phyloP scores from a whole-genome alignment of 345 rosid genomes.

The Anastatica hierochuntica region DNA sequence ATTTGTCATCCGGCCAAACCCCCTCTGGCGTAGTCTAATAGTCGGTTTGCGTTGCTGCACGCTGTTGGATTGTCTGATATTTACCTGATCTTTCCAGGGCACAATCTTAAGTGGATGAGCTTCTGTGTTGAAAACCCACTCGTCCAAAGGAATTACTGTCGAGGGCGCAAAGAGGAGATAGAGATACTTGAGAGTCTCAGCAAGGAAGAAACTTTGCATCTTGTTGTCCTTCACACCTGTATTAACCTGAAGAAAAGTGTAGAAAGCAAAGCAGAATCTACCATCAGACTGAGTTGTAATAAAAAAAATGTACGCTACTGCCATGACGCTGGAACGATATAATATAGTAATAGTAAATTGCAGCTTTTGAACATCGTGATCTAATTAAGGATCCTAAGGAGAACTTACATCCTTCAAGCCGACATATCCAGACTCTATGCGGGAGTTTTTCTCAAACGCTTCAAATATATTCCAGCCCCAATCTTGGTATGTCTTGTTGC shows the following conservation, averaged over 20 bases:
- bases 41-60: conserved; percentile 5
- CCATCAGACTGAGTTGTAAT: not conserved
- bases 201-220: conserved; percentile 93
- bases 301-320: too few relatives aligned
- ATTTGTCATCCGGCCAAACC: conserved; percentile 18
- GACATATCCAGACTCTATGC: conserved; percentile 73
- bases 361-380: not conserved
- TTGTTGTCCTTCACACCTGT: conserved; percentile 73
- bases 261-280: not conserved
- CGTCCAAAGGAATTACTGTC: conserved; percentile 61
- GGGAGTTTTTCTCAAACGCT: conserved; percentile 89
- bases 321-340: too few relatives aligned
- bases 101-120: conserved; percentile 75
- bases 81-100: conserved; percentile 19
- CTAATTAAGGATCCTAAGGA: not conserved
- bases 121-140: conserved; percentile 27
- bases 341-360: too few relatives aligned
- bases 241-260: conserved; percentile 46
- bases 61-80: conserved; percentile 1
- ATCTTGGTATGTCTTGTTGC: conserved; percentile 88
- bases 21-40: conserved; percentile 20
- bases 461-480: conserved; percentile 99
- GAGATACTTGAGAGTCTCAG: conserved; percentile 73
- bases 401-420: conserved; percentile 87
- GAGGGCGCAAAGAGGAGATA: conserved; percentile 83